Evolutionary conservation across 192 early-diverging fungal species (phyloP), one percentile per base, ranked within the genome.

Genomic region (Umbelopsis sp.): DNA sequence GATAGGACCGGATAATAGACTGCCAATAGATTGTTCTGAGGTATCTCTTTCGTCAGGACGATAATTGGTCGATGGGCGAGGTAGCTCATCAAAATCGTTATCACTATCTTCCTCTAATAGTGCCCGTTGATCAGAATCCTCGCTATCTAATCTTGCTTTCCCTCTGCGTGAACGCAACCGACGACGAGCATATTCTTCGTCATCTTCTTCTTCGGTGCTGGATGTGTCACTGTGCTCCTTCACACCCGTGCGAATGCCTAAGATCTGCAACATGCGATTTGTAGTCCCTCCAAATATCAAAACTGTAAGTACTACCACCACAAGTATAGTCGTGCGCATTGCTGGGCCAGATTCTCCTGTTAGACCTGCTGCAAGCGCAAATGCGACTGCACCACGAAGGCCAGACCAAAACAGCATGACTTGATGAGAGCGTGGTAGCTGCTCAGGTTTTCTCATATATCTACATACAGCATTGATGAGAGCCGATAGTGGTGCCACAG

Each of bases 341-440:
- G 92, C 87, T 9, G 88, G 78, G 4, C 85, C 91, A 64, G 81
- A 87, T 30, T 88, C 80, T 18, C 87, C 91, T 1, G 82, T 82
- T 3, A 97, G 81, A 72, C 94, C 90, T 70, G 91, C 93, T 10
- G 94, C 91, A 33, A 99, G 83, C 0, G 97, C 97, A 80, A 98
- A 97, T 0, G 97, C 95, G 12, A 99, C 96, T 6, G 97, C 96
- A 7, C 97, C 97, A 44, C 97, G 92, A 3, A 99, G 82, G 3
- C 95, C 94, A 15, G 95, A 91, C 95, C 95, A 99, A 80, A 94
- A 97, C 7, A 99, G 74, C 95, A 99, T 98, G 15, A 92, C 86
- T 76, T 97, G 95, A 76, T 95, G 90, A 13, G 84, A 84, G 61
- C 85, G 78, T 13, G 78, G 86, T 65, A 77, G 74, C 46, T 71